Percentiles rank a stretch among this genome's conserved stretches.
Conservation (phyloP, 345 rosid genomes). For the Linum trigynum region DNA sequence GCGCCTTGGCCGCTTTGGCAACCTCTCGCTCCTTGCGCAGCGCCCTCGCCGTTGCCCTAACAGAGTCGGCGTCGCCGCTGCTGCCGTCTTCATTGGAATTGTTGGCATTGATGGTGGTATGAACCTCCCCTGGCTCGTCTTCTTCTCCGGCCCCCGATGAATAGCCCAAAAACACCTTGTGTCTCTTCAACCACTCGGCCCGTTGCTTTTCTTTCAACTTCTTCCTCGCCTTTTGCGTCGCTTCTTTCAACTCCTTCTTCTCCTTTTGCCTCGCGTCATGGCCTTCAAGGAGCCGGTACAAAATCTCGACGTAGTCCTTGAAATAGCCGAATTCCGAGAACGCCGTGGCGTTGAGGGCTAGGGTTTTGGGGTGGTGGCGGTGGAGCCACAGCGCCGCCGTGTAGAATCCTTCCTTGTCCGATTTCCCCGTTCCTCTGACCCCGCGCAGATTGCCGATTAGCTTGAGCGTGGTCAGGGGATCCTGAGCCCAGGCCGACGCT, state of each 20-base stretch:
- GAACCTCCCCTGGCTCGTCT: too few relatives aligned
- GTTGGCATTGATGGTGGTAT: too few relatives aligned
- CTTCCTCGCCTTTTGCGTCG: too few relatives aligned
- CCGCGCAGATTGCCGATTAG: constrained; percentile 16
- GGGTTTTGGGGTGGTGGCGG: constrained; percentile 14
- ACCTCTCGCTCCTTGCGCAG: constrained; percentile 7
- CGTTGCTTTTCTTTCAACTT: neutral
- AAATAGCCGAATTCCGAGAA: constrained; percentile 13
- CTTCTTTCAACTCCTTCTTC: too few relatives aligned
- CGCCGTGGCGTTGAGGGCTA: constrained; percentile 4
- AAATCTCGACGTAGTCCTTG: constrained; percentile 12
- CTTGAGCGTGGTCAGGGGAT: constrained; percentile 11
- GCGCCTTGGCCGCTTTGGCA: neutral
- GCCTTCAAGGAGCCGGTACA: constrained; percentile 8
- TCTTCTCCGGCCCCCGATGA: too few relatives aligned
- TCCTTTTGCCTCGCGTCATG: neutral
- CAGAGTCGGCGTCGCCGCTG: too few relatives aligned
- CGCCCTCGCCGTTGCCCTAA: too few relatives aligned
- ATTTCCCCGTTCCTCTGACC: constrained; percentile 19
- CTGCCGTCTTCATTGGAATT: neutral
- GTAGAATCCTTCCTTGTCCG: constrained; percentile 19
- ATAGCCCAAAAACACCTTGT: neutral
- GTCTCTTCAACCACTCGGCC: neutral
- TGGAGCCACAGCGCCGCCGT: constrained; percentile 14
- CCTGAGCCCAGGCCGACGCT: constrained; percentile 7